Evolutionary conservation across 2,329 filamentous ascomycete genomes (phyloP), one percentile per base, ranked within the genome.

Genomic region (Cladosporium austrohemisphaericum): DNA sequence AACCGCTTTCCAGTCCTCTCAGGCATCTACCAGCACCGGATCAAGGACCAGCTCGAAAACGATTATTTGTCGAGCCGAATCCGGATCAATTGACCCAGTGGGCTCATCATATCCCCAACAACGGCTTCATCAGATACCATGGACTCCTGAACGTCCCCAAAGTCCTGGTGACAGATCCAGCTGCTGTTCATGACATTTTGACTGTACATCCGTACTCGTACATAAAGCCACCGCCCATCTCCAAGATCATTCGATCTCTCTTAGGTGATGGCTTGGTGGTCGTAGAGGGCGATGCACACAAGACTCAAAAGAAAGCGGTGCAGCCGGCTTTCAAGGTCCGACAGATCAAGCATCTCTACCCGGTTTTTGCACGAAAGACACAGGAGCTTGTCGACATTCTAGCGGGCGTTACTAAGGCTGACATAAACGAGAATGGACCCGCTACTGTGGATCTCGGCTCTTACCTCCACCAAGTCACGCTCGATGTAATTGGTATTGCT

Each of bases 271-370:
- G 52, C 4, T 16, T 53, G 20, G 40, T 51, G 10, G 31, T 50
- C n/a, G 43, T 38, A 2, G 49, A 51, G 20, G 52, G 52, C 11
- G 43, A 51, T 20, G 48, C 19, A 11, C 77, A 79, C 57, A 71
- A 69, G 52, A 71, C 71, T 43, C 73, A 78, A 53, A 79, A 90
- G 41, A 90, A 86, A 65, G 83, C 84, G 51, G 77, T 95, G 11
- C 81, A 85, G 71, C 89, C 89, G 0, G 87, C 88, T 2, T 95
- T 95, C 66, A 77, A 83, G n/a, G 94, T 88, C 62, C 80, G 89
- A 16, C 87, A 94, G 60, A 75, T 95, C 65, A 94, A 93, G 64
- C 79, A 92, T 52, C 71, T 95, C 11, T 93, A 94, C 59, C 85
- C 88, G 0, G 71, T 86, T 5, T 95, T 96, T 67, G 95, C 89